Evolutionary conservation across 371 early-diverging fungal species (phyloP), one percentile per base, ranked within the genome.

Genomic region (Batkoa obscura): DNA sequence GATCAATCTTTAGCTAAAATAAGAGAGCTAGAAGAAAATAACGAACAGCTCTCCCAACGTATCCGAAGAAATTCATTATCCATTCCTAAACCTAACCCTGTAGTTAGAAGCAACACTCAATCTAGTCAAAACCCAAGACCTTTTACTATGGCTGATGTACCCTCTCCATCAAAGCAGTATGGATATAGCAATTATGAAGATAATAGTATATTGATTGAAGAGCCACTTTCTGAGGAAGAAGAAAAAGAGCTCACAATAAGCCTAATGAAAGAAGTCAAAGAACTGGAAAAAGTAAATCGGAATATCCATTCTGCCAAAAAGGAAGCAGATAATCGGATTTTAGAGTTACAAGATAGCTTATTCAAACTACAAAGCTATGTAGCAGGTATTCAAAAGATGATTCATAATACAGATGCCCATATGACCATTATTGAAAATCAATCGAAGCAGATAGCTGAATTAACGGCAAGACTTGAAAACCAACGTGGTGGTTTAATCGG

Each of bases 341-440:
- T 38, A 17, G 4, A 9, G 13, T n/a, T 53, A 6, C 5, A 53
- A 34, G 10, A 37, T 6, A 39, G 39, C 13, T 23, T 53, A 15
- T 6, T n/a, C 9, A 35, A 9, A 5, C 53, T 53, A 12, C 17
- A 35, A 53, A 9, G 35, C 13, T 34, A 53, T 30, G 53, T 34
- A 12, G 53, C 53, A 13, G 53, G 39, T 36, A 12, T 53, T 9
- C 38, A 53, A 38, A 9, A 39, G 3, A 53, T 15, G n/a, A n/a
- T 53, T 6, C 17, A 53, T 8, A 13, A 32, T 6, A 15, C 53
- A 5, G 53, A 53, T 17, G 15, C 35, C 38, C 35, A 53, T 34
- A 35, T 15, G n/a, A n/a, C 17, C 30, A 53, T 53, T 31, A 53
- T 53, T 34, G 53, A 53, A 12, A 35, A 53, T 12, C 53, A 53